These are phyloP conservation scores for Tetracladium setigerum DNA, from an alignment of 495 filamentous ascomycete genomes.

Conservation along the genomic window DNA sequence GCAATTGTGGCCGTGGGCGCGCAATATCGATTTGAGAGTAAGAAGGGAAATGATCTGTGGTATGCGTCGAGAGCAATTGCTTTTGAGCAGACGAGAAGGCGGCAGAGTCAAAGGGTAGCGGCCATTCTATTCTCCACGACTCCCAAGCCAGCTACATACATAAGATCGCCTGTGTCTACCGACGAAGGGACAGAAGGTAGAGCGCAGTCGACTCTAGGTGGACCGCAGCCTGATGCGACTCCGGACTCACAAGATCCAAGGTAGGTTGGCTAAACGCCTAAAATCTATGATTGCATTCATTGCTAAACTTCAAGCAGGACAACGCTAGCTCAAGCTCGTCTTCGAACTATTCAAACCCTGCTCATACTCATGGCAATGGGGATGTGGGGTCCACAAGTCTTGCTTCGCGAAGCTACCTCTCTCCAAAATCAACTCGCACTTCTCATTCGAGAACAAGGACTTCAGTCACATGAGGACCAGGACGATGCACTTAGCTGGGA, in stretches of 20 bases:
- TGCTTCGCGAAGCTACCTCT: slow-evolving; percentile 47
- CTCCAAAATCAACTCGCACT: slow-evolving; percentile 46
- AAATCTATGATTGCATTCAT: neutral
- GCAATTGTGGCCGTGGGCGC: slow-evolving; percentile 59
- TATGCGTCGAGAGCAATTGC: slow-evolving; percentile 54
- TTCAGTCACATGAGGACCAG: slow-evolving; percentile 32
- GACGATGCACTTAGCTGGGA: slow-evolving; percentile 37
- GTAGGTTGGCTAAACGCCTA: neutral
- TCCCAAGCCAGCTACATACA: neutral
- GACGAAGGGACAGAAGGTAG: neutral
- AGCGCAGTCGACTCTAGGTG: no score
- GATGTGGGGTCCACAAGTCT: slow-evolving; percentile 47
- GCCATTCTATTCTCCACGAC: slow-evolving; percentile 5
- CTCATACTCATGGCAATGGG: slow-evolving; percentile 48
- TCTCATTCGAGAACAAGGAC: slow-evolving; percentile 46
- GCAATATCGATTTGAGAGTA: slow-evolving; percentile 62
- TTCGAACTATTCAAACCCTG: slow-evolving; percentile 49
- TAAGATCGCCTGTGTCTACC: neutral
- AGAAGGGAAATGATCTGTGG: slow-evolving; percentile 60
- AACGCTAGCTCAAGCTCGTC: slow-evolving; percentile 35
- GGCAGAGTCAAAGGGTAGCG: slow-evolving; percentile 39
- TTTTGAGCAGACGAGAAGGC: slow-evolving; percentile 43
- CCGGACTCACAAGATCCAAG: neutral
- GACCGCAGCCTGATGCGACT: neutral
- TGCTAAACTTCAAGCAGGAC: neutral